These are phyloP conservation scores for Triticum monococcum DNA, from an alignment of 176 grass and related monocot genomes.

Conservation along the genomic window DNA sequence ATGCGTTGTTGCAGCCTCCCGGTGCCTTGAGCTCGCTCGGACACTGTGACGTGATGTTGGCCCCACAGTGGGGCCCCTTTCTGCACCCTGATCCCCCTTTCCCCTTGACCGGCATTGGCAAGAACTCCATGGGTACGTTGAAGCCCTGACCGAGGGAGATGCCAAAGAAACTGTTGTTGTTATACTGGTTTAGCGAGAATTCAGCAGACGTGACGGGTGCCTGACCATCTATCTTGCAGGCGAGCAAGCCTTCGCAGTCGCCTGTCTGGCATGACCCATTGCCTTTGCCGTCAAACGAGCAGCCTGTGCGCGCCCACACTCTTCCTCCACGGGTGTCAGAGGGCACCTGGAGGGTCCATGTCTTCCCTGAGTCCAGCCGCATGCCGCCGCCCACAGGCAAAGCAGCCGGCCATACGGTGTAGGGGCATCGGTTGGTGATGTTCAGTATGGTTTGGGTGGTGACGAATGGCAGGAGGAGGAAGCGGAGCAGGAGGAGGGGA, in stretches of 20 bases:
- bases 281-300: conserved; percentile 18
- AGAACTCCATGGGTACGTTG: conserved; percentile 52
- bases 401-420: conserved; percentile 27
- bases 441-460: background rate
- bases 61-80: background rate
- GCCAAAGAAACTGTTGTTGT: background rate
- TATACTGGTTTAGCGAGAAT: background rate
- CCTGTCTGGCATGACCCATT: conserved; percentile 15
- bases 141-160: conserved; percentile 43
- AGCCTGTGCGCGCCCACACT: background rate
- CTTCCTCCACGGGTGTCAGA: background rate
- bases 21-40: conserved; percentile 24
- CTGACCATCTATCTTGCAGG: background rate
- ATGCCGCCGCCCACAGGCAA: background rate
- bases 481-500: background rate
- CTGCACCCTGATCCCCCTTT: background rate
- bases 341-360: background rate
- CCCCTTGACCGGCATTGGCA: conserved; percentile 10
- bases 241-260: background rate
- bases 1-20: conserved; percentile 32
- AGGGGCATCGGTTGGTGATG: conserved; percentile 29
- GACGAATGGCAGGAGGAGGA: background rate
- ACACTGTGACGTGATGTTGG: conserved; percentile 22
- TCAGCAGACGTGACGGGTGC: background rate
- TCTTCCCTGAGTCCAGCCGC: background rate